Evolutionary conservation across 1,139 yeast genomes (phyloP).

Genomic region (Nakaseomyces uthaithaninus): DNA sequence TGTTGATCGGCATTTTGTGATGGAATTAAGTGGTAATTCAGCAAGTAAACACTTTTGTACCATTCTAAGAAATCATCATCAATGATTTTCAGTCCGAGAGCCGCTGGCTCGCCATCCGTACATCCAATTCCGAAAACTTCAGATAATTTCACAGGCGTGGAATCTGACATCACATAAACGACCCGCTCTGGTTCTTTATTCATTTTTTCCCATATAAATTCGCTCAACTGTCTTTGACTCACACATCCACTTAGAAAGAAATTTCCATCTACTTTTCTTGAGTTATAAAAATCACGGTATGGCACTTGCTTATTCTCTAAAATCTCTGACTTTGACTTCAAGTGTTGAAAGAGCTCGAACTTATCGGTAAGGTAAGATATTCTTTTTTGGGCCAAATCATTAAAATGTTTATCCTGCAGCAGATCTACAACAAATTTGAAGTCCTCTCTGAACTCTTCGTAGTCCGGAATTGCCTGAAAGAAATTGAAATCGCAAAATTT

Average conservation of each 20-base stretch:
- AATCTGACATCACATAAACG: slow-evolving; percentile 17
- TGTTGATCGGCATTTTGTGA: slow-evolving; percentile 9
- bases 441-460: slow-evolving; percentile 21
- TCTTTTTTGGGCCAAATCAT: slow-evolving; percentile 22
- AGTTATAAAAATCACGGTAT: slow-evolving; percentile 93
- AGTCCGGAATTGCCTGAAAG: slow-evolving; percentile 15
- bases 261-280: slow-evolving; percentile 94
- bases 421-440: slow-evolving; percentile 15
- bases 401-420: slow-evolving; percentile 15
- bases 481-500: slow-evolving; percentile 6
- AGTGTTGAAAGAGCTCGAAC: slow-evolving; percentile 28
- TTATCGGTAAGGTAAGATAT: slow-evolving; percentile 23
- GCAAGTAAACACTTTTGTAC: slow-evolving; percentile 24
- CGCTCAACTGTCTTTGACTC: slow-evolving; percentile 89
- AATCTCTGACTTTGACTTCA: slow-evolving; percentile 27
- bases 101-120: slow-evolving; percentile 12
- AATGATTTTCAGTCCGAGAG: slow-evolving; percentile 26
- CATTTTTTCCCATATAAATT: slow-evolving; percentile 86
- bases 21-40: slow-evolving; percentile 19
- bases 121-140: slow-evolving; percentile 20
- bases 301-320: slow-evolving; percentile 53
- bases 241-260: slow-evolving; percentile 95
- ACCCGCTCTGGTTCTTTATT: slow-evolving; percentile 30
- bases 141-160: slow-evolving; percentile 15
- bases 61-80: slow-evolving; percentile 29